Evolutionary conservation across 164 flowering plant species (phyloP), one percentile per base, ranked within the genome.

Genomic region (Piper betle): DNA sequence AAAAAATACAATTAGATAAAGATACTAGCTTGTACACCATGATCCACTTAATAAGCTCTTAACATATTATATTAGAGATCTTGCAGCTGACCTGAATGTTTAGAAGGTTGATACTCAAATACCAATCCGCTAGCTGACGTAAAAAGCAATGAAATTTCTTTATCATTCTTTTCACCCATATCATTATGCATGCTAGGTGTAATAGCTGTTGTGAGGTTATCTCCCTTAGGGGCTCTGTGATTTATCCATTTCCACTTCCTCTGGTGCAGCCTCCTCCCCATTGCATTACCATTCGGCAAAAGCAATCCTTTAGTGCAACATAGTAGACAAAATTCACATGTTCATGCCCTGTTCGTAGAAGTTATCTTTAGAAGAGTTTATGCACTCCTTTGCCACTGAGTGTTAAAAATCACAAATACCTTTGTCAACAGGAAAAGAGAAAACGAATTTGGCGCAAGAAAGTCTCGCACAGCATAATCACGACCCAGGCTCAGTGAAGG

Each of bases 161-260:
- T 76, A 10, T 79, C 84, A 52, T 66, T 71, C 8, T 42, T 25
- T 39, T 77, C 83, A 60, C 81, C 81, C 62, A 43, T 6, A 43
- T 43, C 50, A 43, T 43, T 43, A 3, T 72, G 84, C 63, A 62
- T 59, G 48, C 69, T 70, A 64, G 72, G 78, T 9, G 87, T 78
- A 15, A 90, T 80, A 13, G 95, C 78, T 65, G 87, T 79, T 66
- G n/a, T n/a, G n/a, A 90, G 66, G 2, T 58, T 69, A 55, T 85
- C 80, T 52, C 74, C 71, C 48, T 75, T 64, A n/a, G 92, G 88
- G 67, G 78, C 77, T 74, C 80, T 87, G 75, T 90, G 95, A 55
- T 67, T 55, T 20, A 82, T 71, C 97, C 97, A 90, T 72, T 79
- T 85, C 97, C 97, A 87, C 67, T 85, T 90, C 75, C 92, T 81